phyloP scores from a whole-genome alignment of 2,329 filamentous ascomycete species.

The Colletotrichum coccodes region DNA sequence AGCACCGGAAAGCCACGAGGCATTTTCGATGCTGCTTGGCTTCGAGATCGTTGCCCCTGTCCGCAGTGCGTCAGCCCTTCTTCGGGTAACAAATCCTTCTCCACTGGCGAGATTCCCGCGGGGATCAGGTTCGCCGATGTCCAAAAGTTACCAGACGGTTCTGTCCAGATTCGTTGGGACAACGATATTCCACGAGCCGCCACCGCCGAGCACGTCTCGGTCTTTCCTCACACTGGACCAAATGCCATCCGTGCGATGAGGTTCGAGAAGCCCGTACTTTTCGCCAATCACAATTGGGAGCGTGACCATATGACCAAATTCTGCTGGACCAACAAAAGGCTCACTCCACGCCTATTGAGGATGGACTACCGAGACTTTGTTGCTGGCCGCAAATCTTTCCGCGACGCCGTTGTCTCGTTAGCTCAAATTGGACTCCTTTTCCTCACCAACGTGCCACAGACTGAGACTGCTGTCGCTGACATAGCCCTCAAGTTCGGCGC shows the following conservation, averaged over 20 bases:
- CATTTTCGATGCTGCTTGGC: conserved; percentile 36
- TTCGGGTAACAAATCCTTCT: conserved; percentile 69
- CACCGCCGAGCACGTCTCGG: conserved; percentile 44
- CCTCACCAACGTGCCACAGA: conserved; percentile 77
- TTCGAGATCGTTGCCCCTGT: conserved; percentile 68
- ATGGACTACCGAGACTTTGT: conserved; percentile 81
- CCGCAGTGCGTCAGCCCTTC: conserved; percentile 61
- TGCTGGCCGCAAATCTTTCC: conserved; percentile 65
- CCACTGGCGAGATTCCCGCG: conserved; percentile 51
- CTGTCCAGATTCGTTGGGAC: conserved; percentile 68
- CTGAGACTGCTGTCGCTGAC: conserved; percentile 70
- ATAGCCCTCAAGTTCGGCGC: conserved; percentile 80
- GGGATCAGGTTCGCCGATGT: conserved; percentile 45
- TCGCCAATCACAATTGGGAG: neutral
- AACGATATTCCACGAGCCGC: conserved; percentile 51
- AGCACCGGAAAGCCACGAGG: neutral
- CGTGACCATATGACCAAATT: neutral
- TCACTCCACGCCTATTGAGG: conserved; percentile 58
- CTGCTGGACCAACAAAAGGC: conserved; percentile 53
- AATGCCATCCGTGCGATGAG: conserved; percentile 24
- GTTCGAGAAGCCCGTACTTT: neutral
- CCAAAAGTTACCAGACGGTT: conserved; percentile 47
- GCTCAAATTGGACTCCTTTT: conserved; percentile 79
- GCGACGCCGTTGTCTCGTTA: conserved; percentile 70
- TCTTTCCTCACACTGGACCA: conserved; percentile 44